phyloP scores from a whole-genome alignment of 192 early-diverging fungal genomes.

The Dimargaris verticillata region DNA sequence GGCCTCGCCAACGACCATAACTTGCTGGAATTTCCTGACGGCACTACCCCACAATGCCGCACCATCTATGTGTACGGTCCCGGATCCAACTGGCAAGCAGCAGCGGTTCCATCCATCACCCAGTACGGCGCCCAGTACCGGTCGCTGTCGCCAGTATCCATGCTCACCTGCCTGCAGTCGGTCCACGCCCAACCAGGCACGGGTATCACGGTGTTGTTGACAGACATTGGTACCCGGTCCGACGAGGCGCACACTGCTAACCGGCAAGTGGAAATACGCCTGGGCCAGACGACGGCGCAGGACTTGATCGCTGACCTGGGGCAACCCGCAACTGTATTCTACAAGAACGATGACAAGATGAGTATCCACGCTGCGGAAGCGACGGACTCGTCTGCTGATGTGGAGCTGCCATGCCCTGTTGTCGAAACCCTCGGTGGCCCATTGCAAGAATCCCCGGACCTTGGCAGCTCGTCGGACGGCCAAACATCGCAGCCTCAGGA shows the following conservation, averaged over 20 bases:
- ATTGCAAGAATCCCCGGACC: neutral
- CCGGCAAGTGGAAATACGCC: conserved; percentile 18
- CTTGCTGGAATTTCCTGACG: conserved; percentile 54
- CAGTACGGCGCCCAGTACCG: conserved; percentile 19
- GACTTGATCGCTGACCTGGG: conserved; percentile 57
- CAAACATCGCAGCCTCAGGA: too few relatives aligned
- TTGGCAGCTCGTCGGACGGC: too few relatives aligned
- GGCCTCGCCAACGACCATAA: conserved; percentile 31
- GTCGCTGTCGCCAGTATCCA: conserved; percentile 12
- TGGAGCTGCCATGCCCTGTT: conserved; percentile 4
- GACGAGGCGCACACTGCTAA: conserved; percentile 2
- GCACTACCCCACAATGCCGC: conserved; percentile 47
- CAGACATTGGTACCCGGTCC: conserved; percentile 11
- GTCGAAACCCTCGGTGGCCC: conserved; percentile 10
- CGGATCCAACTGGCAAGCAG: conserved; percentile 33
- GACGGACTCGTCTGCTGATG: too few relatives aligned
- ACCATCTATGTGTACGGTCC: conserved; percentile 37
- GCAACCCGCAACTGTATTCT: conserved; percentile 37
- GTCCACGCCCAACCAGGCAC: conserved; percentile 18
- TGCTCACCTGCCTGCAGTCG: neutral
- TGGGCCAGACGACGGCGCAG: conserved; percentile 42
- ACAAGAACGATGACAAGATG: conserved; percentile 59
- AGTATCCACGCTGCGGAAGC: conserved; percentile 28
- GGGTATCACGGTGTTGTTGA: conserved; percentile 24
- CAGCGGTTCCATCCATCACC: conserved; percentile 21